These are phyloP conservation scores for Kwoniella mangroviensis DNA, from an alignment of 768 basidiomycete species.

Conservation along the genomic window DNA sequence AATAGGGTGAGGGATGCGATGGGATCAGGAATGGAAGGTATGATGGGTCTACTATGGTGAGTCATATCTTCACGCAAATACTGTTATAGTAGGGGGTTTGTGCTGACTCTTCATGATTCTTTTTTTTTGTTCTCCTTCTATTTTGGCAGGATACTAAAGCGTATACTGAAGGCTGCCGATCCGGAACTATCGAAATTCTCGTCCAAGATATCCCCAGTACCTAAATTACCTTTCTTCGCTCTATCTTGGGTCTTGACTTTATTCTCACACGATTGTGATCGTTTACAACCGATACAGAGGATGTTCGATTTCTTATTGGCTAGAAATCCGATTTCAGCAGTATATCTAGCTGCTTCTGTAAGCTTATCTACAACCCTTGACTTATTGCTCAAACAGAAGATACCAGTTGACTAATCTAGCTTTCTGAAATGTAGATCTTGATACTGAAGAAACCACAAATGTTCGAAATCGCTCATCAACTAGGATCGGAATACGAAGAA, in stretches of 20 bases:
- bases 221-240: constrained; percentile 77
- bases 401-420: too few species aligned
- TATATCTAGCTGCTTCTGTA: constrained; percentile 84
- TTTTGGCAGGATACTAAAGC: constrained; percentile 68
- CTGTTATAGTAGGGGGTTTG: too few species aligned
- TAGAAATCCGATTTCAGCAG: constrained; percentile 76
- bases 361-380: constrained; percentile 51
- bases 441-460: constrained; percentile 74
- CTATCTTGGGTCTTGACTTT: constrained; percentile 87
- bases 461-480: constrained; percentile 61
- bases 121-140: neutral
- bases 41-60: constrained; percentile 77
- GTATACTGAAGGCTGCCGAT: constrained; percentile 73
- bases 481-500: constrained; percentile 50
- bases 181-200: constrained; percentile 71
- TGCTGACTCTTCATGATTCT: too few species aligned
- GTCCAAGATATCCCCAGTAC: constrained; percentile 70
- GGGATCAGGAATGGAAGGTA: constrained; percentile 80
- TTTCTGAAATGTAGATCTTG: constrained; percentile 64
- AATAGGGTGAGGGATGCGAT: constrained; percentile 84
- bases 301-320: constrained; percentile 87
- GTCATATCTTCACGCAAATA: constrained; percentile 12
- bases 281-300: constrained; percentile 84
- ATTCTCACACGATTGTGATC: constrained; percentile 90
- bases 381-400: too few species aligned